Evolutionary conservation across 768 basidiomycete genomes (phyloP).

Genomic region (Rhizopogon salebrosus): DNA sequence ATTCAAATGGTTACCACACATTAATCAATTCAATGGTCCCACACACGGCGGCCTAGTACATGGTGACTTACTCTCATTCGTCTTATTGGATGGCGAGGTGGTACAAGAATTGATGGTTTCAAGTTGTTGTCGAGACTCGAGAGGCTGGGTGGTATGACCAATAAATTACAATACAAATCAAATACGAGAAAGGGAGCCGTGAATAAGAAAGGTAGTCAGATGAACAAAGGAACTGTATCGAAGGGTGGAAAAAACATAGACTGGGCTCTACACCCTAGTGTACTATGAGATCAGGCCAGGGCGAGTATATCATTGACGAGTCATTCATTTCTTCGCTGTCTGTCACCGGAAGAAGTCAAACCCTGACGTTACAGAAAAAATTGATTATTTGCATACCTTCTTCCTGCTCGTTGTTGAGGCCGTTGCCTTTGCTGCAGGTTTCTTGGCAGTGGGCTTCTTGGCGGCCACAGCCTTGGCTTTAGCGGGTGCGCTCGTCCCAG

Average conservation of each 20-base stretch:
- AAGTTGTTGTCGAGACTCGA: not conserved
- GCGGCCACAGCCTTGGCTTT: slow-evolving; percentile 25
- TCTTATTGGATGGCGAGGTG: too few species aligned
- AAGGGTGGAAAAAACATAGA: not conserved
- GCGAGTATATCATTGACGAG: not conserved
- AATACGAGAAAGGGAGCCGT: not conserved
- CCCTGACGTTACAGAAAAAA: slow-evolving; percentile 6
- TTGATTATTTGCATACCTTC: slow-evolving; percentile 4
- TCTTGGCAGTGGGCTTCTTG: slow-evolving; percentile 31
- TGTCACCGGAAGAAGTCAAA: slow-evolving; percentile 13
- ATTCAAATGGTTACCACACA: too few species aligned
- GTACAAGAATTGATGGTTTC: not conserved
- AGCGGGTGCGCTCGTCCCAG: slow-evolving; percentile 40
- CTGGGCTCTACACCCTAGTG: not conserved
- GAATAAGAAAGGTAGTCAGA: slow-evolving; percentile 2
- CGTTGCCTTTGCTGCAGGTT: slow-evolving; percentile 10
- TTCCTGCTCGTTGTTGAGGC: slow-evolving; percentile 16
- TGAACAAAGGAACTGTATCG: not conserved
- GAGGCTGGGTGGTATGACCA: not conserved
- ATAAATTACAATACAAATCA: slow-evolving; percentile 7
- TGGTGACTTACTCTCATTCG: too few species aligned
- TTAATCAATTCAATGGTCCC: too few species aligned
- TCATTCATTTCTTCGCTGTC: not conserved
- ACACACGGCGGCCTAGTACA: too few species aligned
- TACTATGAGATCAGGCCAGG: slow-evolving; percentile 1